These are phyloP conservation scores for Amoeboaphelidium protococcarum DNA, from an alignment of 371 early-diverging fungal species.

Conservation along the genomic window DNA sequence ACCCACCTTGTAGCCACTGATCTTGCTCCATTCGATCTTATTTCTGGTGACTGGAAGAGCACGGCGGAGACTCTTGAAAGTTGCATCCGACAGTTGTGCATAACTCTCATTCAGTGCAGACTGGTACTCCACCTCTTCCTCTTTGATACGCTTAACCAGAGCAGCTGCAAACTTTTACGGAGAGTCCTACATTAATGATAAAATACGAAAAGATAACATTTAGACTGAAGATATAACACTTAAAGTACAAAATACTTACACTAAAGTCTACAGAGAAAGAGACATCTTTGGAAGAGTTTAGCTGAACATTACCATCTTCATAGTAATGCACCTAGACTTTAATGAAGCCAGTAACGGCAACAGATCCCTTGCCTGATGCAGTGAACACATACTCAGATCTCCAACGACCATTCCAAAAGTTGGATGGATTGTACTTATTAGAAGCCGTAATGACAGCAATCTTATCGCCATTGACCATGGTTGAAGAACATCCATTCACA, in stretches of 20 bases:
- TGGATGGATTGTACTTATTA: conserved; percentile 65
- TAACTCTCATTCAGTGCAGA: conserved; percentile 51
- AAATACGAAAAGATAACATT: too few species aligned
- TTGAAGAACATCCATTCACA: too few species aligned
- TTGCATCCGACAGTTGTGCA: conserved; percentile 40
- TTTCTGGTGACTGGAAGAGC: conserved; percentile 68
- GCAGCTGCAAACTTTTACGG: conserved; percentile 18
- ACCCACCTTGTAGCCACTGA: too few species aligned
- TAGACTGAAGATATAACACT: too few species aligned
- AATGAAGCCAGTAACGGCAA: conserved; percentile 33
- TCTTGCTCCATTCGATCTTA: conserved; percentile 32
- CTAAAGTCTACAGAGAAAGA: neutral
- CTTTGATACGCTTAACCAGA: conserved; percentile 29
- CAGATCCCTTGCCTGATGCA: conserved; percentile 14
- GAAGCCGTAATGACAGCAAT: conserved; percentile 44
- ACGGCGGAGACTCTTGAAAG: conserved; percentile 70
- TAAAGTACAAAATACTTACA: too few species aligned
- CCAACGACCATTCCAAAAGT: conserved; percentile 90
- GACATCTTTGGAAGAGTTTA: conserved; percentile 8
- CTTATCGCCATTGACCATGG: too few species aligned
- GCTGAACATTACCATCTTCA: conserved; percentile 93
- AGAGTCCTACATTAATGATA: too few species aligned
- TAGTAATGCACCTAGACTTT: conserved; percentile 77
- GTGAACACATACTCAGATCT: conserved; percentile 45
- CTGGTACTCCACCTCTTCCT: conserved; percentile 58